Evolutionary conservation across 257 asterid species (phyloP), one percentile per base, ranked within the genome.

Genomic region (Gentiana straminea): DNA sequence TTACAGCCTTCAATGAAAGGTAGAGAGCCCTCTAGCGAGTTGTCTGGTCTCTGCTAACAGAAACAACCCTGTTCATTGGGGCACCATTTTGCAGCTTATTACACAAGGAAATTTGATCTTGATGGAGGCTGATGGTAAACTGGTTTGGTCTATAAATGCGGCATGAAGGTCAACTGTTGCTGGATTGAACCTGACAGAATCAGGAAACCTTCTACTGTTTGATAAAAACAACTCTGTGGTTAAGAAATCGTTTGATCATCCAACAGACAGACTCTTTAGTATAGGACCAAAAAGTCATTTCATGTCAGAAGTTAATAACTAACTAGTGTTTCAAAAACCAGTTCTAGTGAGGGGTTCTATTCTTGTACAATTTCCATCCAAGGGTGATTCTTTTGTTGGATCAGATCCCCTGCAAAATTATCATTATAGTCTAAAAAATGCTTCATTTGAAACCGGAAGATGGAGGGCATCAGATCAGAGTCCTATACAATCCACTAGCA

Each of bases 31-130:
- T 24, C 68, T 74, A 73, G 4, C 78, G 61, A 55, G 72, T 73
- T 12, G 77, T 73, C 3, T 73, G 79, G 82, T 73, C 76, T 36
- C 76, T 36, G 74, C 82, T 58, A 76, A 69, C 3, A 4, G 74
- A 7, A 54, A 69, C 63, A 52, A 43, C 1, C 72, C 74, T 0
- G 70, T 73, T 39, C 8, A 15, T 8, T 41, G 60, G 13, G 70
- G 73, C 58, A 70, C 75, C 11, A 61, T 65, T 8, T 15, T 77
- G 64, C 50, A 67, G 37, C 75, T 77, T 38, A 70, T 74, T 4
- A 35, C 58, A 37, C 11, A 4, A 1, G 79, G 79, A 1, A 72
- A 67, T 3, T 70, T 77, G 39, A 54, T 69, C 15, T 63, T 70
- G 3, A 67, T 70, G 46, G 64, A 73, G 35, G 63, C 62, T 7